A percentile compares a stretch with the other conserved stretches of the same genome.
phyloP scores from a whole-genome alignment of 352 stramenopile species.

The Phytophthora hybrid region DNA sequence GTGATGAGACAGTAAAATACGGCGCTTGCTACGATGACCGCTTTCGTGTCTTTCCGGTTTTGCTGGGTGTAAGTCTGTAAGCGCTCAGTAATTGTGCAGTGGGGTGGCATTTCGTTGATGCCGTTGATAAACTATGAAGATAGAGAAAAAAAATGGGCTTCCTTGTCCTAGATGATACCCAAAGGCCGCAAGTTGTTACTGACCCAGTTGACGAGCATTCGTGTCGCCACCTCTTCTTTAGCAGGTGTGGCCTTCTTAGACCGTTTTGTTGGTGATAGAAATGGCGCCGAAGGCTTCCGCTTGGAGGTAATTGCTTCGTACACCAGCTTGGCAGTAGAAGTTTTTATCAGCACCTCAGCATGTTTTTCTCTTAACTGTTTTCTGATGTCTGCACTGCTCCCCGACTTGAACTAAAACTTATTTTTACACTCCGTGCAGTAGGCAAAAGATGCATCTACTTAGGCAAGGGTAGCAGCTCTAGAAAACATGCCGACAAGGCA shows the following conservation, averaged over 20 bases:
- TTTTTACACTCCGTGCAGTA: slow-evolving; percentile 10
- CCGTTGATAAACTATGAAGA: slow-evolving; percentile 14
- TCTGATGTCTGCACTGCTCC: not conserved
- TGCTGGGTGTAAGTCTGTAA: slow-evolving; percentile 10
- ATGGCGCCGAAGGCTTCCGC: not conserved
- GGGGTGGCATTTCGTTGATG: slow-evolving; percentile 16
- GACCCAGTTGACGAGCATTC: slow-evolving; percentile 4
- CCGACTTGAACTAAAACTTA: slow-evolving; percentile 1
- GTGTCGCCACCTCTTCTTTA: slow-evolving; percentile 11
- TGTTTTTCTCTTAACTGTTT: slow-evolving; percentile 4
- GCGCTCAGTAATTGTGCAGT: slow-evolving; percentile 15
- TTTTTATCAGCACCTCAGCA: not conserved
- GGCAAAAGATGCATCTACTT: not conserved
- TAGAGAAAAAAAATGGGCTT: slow-evolving; percentile 10
- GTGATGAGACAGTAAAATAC: slow-evolving; percentile 4
- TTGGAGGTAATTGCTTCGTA: slow-evolving; percentile 2
- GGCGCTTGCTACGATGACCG: not conserved
- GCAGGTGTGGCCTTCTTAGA: slow-evolving; percentile 2
- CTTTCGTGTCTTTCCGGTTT: not conserved
- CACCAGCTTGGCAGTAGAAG: not conserved
- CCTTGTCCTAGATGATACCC: slow-evolving; percentile 9
- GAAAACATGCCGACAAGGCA: too few species aligned
- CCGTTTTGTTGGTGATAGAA: slow-evolving; percentile 14
- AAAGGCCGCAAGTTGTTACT: slow-evolving; percentile 1
- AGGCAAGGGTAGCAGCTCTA: too few species aligned